Conservation (phyloP, 78 protist species). For the Trichosphaerium sp. region DNA sequence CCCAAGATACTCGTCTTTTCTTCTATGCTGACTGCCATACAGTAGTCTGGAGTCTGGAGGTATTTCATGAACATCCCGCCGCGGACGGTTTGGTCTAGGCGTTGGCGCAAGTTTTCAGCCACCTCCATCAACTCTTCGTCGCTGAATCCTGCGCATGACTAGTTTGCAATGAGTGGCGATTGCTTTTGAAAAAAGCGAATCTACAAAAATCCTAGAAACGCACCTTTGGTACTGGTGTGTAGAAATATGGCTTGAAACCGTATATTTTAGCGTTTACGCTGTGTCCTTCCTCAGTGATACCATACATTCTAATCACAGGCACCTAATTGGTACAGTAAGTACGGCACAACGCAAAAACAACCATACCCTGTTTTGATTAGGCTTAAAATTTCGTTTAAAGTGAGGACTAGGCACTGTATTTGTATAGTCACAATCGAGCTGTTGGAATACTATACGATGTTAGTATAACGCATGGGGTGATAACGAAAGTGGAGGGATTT, state of each 20-base stretch:
- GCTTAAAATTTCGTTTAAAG: constrained; percentile 3
- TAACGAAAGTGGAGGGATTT: no score
- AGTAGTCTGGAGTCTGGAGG: background rate
- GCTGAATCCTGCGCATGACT: constrained; percentile 9
- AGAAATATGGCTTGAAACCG: constrained; percentile 95
- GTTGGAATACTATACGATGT: constrained; percentile 21
- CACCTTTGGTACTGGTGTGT: constrained; percentile 81
- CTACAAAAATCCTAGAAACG: no score
- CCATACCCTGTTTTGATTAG: background rate
- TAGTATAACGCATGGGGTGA: no score
- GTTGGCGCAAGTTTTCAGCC: background rate
- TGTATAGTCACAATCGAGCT: constrained; percentile 27
- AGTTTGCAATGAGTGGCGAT: no score
- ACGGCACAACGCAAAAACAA: background rate
- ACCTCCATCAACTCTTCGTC: background rate
- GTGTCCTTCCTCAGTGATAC: constrained; percentile 86
- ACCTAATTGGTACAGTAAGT: background rate
- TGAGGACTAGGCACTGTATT: constrained; percentile 56
- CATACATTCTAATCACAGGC: constrained; percentile 87
- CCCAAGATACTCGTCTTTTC: constrained; percentile 4
- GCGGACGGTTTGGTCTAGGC: background rate
- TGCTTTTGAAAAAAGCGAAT: no score
- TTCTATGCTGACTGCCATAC: background rate
- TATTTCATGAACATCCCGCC: background rate
- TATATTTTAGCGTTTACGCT: constrained; percentile 79